phyloP scores from a whole-genome alignment of 2,329 filamentous ascomycete genomes.

The Aspergillus latus region DNA sequence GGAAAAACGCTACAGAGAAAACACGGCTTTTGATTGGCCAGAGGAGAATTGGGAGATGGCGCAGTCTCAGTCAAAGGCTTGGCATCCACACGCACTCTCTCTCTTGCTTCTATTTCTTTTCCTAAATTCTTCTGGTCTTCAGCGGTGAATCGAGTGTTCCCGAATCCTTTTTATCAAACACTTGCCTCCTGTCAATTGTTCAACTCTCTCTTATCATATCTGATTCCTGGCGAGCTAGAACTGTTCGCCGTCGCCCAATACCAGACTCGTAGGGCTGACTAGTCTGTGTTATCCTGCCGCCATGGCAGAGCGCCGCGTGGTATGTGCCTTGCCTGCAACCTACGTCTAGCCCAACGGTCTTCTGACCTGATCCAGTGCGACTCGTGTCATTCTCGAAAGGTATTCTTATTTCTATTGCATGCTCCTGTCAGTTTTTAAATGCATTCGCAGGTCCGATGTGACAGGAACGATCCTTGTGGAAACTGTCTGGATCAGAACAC shows the following conservation, averaged over 20 bases:
- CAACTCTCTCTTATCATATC: too few relatives aligned
- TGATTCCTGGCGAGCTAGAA: too few relatives aligned
- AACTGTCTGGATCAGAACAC: conserved; percentile 24
- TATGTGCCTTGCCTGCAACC: not conserved
- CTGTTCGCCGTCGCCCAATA: not conserved
- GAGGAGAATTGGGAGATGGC: not conserved
- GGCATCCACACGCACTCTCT: not conserved
- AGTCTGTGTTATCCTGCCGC: not conserved
- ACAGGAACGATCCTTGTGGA: conserved; percentile 23
- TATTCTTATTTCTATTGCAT: not conserved
- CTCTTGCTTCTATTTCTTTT: not conserved
- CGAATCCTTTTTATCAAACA: too few relatives aligned
- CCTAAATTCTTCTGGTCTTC: too few relatives aligned
- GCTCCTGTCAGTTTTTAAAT: too few relatives aligned
- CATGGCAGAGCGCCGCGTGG: conserved; percentile 1
- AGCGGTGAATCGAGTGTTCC: too few relatives aligned
- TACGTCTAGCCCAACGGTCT: not conserved
- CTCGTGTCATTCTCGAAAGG: conserved; percentile 23
- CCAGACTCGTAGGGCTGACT: not conserved
- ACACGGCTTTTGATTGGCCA: not conserved
- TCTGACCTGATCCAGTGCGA: conserved; percentile 17
- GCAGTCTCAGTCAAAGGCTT: not conserved
- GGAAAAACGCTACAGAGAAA: not conserved
- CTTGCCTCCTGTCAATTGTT: too few relatives aligned
- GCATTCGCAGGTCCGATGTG: conserved; percentile 22